Base-by-base conservation (phyloP, 352 stramenopile species). In the Saprolegnia diclina region DNA sequence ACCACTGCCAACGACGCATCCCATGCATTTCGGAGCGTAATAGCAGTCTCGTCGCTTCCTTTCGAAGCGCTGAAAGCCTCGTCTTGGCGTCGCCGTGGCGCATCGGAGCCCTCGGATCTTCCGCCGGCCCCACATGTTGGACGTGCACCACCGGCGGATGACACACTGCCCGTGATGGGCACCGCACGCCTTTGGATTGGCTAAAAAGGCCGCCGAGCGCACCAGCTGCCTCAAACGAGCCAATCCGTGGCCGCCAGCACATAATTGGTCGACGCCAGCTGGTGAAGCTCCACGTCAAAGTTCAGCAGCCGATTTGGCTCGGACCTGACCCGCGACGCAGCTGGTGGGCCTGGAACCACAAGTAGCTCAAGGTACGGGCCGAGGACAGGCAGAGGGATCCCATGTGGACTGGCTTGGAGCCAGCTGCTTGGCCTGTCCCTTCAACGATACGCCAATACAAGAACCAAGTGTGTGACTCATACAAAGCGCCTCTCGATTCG, bases 181-280 rank as follows among this genome's bases (percentile, higher is more conserved):
- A 48, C 42, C 42, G 42, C 42, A n/a, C 42, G 42, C 42, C 42
- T 3, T 48, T n/a, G 1, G 42, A 48, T 48, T 48, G 42, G 42
- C 18, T n/a, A n/a, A 48, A 48, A 48, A 48, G 7, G 42, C 13
- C 4, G 42, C 42, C 11, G 1, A 48, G 11, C 29, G 29, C 29
- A 5, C 29, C 29, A 35, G 29, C 42, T 48, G 42, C 11, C 3
- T 48, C 18, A n/a, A 14, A 4, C 7, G 42, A 59, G 35, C 52
- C 52, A 59, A 59, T 59, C 52, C 11, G 7, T n/a, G 35, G 13
- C 52, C n/a, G 52, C 24, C 52, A 59, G 52, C 52, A 40, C 52
- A 59, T 59, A 21, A 14, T 35, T 11, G 52, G 11, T 16, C 52
- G 52, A 59, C 52, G 52, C 52, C 52, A 59, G 3, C 52, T 59